Conservation (phyloP, 2,329 filamentous ascomycete genomes). For the Fonsecaea monophora region DNA sequence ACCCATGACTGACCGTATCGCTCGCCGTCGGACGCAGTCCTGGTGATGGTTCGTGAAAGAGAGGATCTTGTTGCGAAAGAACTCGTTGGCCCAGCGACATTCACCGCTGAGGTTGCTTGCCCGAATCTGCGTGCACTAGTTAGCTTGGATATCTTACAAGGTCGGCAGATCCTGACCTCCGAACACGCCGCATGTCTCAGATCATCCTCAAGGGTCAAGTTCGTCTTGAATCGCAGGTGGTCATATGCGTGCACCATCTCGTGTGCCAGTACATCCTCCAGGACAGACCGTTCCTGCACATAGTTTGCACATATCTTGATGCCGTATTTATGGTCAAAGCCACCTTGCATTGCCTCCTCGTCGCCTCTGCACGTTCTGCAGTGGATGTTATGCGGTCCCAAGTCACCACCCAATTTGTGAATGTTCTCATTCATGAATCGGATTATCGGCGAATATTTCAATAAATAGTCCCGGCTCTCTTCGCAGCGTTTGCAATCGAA, state of each 20-base stretch:
- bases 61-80: conserved; percentile 84
- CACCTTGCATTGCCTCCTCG: conserved; percentile 73
- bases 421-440: conserved; percentile 87
- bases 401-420: conserved; percentile 74
- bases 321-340: conserved; percentile 84
- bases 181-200: conserved; percentile 91
- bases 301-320: conserved; percentile 94
- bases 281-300: conserved; percentile 76
- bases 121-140: conserved; percentile 69
- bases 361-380: conserved; percentile 72
- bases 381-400: conserved; percentile 76
- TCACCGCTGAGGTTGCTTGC: conserved; percentile 92
- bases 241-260: conserved; percentile 99
- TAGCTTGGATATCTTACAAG: conserved; percentile 2
- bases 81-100: conserved; percentile 87
- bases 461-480: conserved; percentile 79
- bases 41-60: conserved; percentile 91
- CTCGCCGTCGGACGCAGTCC: conserved; percentile 83
- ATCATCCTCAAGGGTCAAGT: conserved; percentile 71
- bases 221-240: conserved; percentile 86
- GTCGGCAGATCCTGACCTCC: conserved; percentile 66
- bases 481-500: conserved; percentile 83
- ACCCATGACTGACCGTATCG: conserved; percentile 77
- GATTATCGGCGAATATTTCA: conserved; percentile 83
- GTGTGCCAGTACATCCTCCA: conserved; percentile 93